A percentile compares a stretch with the other conserved stretches of the same genome.
These are phyloP conservation scores for Citrus inodora DNA, from an alignment of 345 rosid genomes.

Conservation along the genomic window DNA sequence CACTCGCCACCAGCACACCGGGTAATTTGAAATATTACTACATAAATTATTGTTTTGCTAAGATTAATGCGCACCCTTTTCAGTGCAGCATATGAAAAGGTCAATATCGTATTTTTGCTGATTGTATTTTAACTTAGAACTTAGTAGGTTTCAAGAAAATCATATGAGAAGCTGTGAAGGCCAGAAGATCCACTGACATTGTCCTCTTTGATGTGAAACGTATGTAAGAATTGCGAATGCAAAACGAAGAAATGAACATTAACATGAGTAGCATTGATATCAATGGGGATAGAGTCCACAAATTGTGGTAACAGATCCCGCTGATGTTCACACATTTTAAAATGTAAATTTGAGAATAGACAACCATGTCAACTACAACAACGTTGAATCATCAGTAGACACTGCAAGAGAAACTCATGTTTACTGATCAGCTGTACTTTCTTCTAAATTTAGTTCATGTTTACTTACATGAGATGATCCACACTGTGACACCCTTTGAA, in stretches of 20 bases:
- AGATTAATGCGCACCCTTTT: neutral
- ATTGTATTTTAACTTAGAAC: neutral
- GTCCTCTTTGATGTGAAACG: neutral
- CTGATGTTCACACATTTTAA: too few species aligned
- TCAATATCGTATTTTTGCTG: neutral
- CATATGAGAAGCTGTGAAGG: constrained; percentile 42
- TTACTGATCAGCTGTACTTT: too few species aligned
- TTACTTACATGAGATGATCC: neutral
- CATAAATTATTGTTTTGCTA: too few species aligned
- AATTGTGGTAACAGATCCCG: too few species aligned
- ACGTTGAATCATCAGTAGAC: too few species aligned
- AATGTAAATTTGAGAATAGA: too few species aligned
- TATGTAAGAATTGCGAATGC: neutral
- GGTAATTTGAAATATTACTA: constrained; percentile 19
- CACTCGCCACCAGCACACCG: constrained; percentile 29
- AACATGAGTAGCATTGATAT: too few species aligned
- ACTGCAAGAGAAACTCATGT: too few species aligned
- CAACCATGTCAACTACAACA: too few species aligned
- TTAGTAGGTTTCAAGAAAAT: constrained; percentile 47
- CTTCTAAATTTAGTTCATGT: too few species aligned
- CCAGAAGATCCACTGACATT: constrained; percentile 2
- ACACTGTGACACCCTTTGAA: neutral
- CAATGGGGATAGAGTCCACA: too few species aligned
- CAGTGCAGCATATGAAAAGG: neutral
- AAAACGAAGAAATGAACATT: neutral